phyloP scores from a whole-genome alignment of 2,329 filamentous ascomycete species.

The Nigrospora osmanthi region DNA sequence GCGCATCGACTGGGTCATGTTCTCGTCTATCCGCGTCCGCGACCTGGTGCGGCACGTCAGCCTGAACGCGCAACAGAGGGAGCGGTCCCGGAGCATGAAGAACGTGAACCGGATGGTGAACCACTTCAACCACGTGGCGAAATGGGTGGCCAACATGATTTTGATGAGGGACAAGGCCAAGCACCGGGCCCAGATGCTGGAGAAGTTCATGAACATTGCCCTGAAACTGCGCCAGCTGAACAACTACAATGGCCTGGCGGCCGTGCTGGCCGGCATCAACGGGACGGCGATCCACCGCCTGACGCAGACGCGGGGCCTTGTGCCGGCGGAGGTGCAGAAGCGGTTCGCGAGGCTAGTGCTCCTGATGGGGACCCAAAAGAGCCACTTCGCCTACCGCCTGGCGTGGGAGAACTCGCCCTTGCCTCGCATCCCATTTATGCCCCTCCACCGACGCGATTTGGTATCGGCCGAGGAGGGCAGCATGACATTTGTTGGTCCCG shows the following conservation, averaged over 20 bases:
- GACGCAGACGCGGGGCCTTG: conserved; percentile 67
- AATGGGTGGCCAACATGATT: conserved; percentile 77
- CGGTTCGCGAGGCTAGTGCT: conserved; percentile 83
- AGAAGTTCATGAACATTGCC: conserved; percentile 93
- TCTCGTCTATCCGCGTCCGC: conserved; percentile 85
- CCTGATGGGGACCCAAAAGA: conserved; percentile 88
- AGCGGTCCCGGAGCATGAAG: conserved; percentile 66
- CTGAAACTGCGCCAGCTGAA: conserved; percentile 81
- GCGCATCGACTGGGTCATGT: conserved; percentile 97
- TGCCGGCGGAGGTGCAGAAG: conserved; percentile 65
- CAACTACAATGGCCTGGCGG: conserved; percentile 96
- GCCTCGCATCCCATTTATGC: conserved; percentile 88
- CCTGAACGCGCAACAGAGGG: conserved; percentile 61
- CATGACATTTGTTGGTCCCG: conserved; percentile 72
- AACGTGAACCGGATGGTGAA: conserved; percentile 93
- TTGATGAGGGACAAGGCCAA: conserved; percentile 92
- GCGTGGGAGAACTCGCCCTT: conserved; percentile 94
- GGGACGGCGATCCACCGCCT: conserved; percentile 80
- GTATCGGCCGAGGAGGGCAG: conserved; percentile 91
- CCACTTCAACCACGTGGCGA: conserved; percentile 81
- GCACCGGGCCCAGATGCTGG: conserved; percentile 81
- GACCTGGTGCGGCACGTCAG: conserved; percentile 91
- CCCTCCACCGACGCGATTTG: conserved; percentile 80
- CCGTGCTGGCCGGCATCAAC: conserved; percentile 87
- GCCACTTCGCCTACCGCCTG: conserved; percentile 89